Evolutionary conservation across 2,329 filamentous ascomycete genomes (phyloP).

Genomic region (Tolypocladium inflatum): DNA sequence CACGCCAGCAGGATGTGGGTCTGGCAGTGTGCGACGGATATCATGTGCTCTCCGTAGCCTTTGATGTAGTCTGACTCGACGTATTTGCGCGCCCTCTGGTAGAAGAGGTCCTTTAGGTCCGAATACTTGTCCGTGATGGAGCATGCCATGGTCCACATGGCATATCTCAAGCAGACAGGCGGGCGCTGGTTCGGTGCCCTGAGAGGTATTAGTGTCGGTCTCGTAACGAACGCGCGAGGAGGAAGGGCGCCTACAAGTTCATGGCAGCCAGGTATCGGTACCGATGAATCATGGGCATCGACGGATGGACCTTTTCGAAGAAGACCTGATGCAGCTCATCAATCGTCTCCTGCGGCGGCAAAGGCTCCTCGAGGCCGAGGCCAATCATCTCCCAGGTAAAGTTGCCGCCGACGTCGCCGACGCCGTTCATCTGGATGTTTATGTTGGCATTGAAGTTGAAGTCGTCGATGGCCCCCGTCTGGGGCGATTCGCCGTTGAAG

Average conservation of each 20-base stretch:
- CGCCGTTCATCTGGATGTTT: constrained; percentile 38
- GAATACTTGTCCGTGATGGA: constrained; percentile 74
- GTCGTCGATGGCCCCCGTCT: constrained; percentile 39
- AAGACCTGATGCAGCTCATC: constrained; percentile 85
- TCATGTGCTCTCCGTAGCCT: constrained; percentile 81
- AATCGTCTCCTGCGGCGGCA: constrained; percentile 53
- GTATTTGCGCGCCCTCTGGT: constrained; percentile 82
- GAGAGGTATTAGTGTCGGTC: neutral
- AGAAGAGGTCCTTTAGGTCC: constrained; percentile 77
- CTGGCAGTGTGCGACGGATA: constrained; percentile 79
- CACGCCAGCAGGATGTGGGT: constrained; percentile 69
- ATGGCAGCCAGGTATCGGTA: constrained; percentile 81
- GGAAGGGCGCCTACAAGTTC: constrained; percentile 51
- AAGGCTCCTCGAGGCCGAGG: constrained; percentile 47
- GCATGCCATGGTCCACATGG: constrained; percentile 93
- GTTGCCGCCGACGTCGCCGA: constrained; percentile 40
- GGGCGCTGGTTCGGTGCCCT: constrained; percentile 76
- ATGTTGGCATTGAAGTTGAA: constrained; percentile 46
- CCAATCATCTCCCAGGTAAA: constrained; percentile 74
- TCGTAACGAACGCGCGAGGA: neutral
- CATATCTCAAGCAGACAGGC: constrained; percentile 81
- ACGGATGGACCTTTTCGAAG: constrained; percentile 84
- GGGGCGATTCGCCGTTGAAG: constrained; percentile 44
- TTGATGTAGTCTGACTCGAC: constrained; percentile 83
- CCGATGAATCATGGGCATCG: constrained; percentile 80